Base-by-base conservation (phyloP, 2,329 filamentous ascomycete species). In the Alternaria gaisen region DNA sequence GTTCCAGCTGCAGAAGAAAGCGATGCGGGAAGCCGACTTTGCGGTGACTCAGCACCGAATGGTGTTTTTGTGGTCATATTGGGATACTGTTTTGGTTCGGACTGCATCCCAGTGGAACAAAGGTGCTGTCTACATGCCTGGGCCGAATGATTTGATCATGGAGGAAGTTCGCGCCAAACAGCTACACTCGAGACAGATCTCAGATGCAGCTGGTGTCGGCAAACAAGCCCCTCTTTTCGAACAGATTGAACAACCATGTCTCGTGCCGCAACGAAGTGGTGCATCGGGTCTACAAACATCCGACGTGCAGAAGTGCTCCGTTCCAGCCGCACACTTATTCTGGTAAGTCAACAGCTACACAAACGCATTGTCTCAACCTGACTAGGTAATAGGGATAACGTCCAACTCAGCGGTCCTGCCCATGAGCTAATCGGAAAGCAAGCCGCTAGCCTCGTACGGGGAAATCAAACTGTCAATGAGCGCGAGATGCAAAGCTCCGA, bases 381-480 rank as follows among this genome's bases (percentile, higher is more conserved):
- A 77, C 65, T 61, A 61, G 40, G 42, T 47, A 48, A 62, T 60
- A 79, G 77, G 78, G 74, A 79, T 62, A 67, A 73, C 50, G 61
- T 78, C 46, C 75, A 76, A 44, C 66, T 79, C 41, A 73, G 72
- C 51, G 72, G 75, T 10, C 68, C 66, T 42, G 77, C 75, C 30
- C 75, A 79, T 53, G 55, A 69, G 57, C 73, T 78, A 69, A 75
- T 80, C 59, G 78, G 75, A 65, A 68, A 58, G 50, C 71, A 77
- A 56, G 71, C 77, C 65, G 77, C 72, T 54, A 68, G 64, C 57
- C 65, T 80, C 52, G 59, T 79, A 43, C 70, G 68, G 55, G 58
- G 57, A 14, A 78, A 78, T 58, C 64, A 67, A 43, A 75, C 71
- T 52, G 63, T 74, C 67, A 76, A 78, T 60, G 64, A 69, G 61